Percentiles rank a stretch among this genome's conserved stretches.
phyloP scores from a whole-genome alignment of 192 early-diverging fungal species.

The Coemansia sp. region DNA sequence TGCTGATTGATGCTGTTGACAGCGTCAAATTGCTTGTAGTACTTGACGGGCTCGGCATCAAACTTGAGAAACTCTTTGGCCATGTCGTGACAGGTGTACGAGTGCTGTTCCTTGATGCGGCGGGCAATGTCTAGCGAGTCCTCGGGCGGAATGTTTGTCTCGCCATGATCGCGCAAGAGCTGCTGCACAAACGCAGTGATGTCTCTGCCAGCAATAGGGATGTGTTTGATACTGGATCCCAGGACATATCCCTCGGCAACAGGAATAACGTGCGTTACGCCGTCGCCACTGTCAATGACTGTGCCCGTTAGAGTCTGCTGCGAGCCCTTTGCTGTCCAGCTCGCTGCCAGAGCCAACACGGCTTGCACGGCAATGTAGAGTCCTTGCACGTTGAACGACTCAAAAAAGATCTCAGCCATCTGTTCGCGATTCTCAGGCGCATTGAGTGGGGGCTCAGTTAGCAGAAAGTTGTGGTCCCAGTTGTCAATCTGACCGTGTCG shows the following conservation, averaged over 20 bases:
- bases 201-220: conserved; percentile 98
- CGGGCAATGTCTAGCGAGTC: conserved; percentile 95
- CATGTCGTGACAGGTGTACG: conserved; percentile 96
- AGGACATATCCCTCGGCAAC: conserved; percentile 99
- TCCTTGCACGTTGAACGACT: conserved; percentile 97
- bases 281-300: conserved; percentile 97
- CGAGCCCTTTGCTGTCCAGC: conserved; percentile 86
- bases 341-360: conserved; percentile 94
- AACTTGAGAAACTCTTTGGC: conserved; percentile 96
- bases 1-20: conserved; percentile 80
- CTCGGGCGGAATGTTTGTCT: conserved; percentile 94
- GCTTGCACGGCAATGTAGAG: conserved; percentile 99
- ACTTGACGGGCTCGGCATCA: conserved; percentile 85
- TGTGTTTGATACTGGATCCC: conserved; percentile 96
- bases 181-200: conserved; percentile 98
- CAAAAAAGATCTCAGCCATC: conserved; percentile 99
- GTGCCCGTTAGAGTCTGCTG: conserved; percentile 93
- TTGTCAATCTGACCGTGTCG: conserved; percentile 98
- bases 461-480: conserved; percentile 96
- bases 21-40: conserved; percentile 86
- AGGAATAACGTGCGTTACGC: conserved; percentile 99
- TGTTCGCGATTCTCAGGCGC: conserved; percentile 98
- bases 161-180: conserved; percentile 92
- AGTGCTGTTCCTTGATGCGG: conserved; percentile 95
- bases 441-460: conserved; percentile 98